Conservation (phyloP, 306 rosid genomes). For the Cucurbita ficifolia region DNA sequence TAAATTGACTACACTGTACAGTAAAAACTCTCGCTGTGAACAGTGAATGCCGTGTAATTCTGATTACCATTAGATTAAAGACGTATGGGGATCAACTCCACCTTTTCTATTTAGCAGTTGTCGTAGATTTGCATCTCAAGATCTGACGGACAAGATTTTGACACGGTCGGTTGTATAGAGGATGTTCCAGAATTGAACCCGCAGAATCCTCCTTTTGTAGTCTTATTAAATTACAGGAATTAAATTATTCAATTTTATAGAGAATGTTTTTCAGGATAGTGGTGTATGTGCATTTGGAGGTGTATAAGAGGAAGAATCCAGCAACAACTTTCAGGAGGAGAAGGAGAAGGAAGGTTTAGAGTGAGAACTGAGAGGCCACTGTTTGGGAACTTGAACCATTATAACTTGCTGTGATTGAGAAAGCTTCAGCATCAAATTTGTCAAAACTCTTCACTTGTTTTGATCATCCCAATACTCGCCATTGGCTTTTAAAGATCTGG, state of each 20-base stretch:
- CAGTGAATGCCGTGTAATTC: neutral
- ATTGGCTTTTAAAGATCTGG: conserved; percentile 42
- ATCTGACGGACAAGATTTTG: conserved; percentile 31
- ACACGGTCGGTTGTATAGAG: conserved; percentile 21
- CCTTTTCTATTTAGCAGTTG: conserved; percentile 10
- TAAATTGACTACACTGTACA: neutral
- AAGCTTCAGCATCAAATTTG: conserved; percentile 53
- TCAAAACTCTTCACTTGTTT: conserved; percentile 18
- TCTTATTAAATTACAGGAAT: conserved; percentile 8
- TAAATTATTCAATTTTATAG: conserved; percentile 1
- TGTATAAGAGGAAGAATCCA: conserved; percentile 7
- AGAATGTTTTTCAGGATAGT: conserved; percentile 40
- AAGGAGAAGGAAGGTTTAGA: conserved; percentile 6
- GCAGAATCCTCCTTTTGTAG: conserved; percentile 15
- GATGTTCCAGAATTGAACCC: conserved; percentile 25
- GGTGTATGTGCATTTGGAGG: conserved; percentile 11
- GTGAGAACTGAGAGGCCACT: conserved; percentile 2
- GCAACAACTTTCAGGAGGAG: conserved; percentile 1
- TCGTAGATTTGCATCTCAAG: conserved; percentile 14
- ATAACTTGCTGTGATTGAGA: conserved; percentile 7
- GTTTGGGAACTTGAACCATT: conserved; percentile 65
- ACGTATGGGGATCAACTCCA: conserved; percentile 19
- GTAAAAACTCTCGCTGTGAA: neutral
- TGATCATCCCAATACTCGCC: conserved; percentile 36
- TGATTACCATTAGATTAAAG: neutral